phyloP scores from a whole-genome alignment of 2,329 filamentous ascomycete species.

The Fusarium algeriense region DNA sequence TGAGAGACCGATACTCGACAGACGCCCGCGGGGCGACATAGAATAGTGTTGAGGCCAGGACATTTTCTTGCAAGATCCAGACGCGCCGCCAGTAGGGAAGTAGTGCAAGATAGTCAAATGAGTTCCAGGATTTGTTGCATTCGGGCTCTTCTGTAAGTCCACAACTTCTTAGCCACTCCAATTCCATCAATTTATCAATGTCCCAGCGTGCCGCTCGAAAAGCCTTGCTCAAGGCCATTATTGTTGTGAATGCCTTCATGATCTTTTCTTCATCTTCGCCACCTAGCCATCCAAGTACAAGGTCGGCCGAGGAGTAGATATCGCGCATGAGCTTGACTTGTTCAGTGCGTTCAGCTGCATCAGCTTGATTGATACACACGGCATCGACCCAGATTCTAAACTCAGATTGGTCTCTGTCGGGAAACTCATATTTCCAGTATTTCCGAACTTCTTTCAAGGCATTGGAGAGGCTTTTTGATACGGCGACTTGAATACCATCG shows the following conservation, averaged over 20 bases:
- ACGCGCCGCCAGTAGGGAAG: background rate
- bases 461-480: background rate
- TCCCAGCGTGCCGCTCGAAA: background rate
- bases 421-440: background rate
- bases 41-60: conserved; percentile 1
- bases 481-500: background rate
- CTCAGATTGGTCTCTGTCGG: background rate
- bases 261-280: background rate
- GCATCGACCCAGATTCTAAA: conserved; percentile 17
- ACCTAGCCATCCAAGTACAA: conserved; percentile 2
- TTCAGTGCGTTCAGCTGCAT: conserved; percentile 3
- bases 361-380: background rate
- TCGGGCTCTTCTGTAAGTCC: background rate
- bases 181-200: background rate
- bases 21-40: background rate
- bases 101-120: background rate
- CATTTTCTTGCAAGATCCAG: conserved; percentile 4
- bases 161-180: background rate
- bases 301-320: conserved; percentile 11
- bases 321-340: conserved; percentile 21
- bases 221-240: background rate
- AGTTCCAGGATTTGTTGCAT: background rate
- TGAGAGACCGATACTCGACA: conserved; percentile 2
- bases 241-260: background rate
- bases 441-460: background rate